phyloP scores from a whole-genome alignment of 2,329 filamentous ascomycete genomes.

The Diplodia sapinea region DNA sequence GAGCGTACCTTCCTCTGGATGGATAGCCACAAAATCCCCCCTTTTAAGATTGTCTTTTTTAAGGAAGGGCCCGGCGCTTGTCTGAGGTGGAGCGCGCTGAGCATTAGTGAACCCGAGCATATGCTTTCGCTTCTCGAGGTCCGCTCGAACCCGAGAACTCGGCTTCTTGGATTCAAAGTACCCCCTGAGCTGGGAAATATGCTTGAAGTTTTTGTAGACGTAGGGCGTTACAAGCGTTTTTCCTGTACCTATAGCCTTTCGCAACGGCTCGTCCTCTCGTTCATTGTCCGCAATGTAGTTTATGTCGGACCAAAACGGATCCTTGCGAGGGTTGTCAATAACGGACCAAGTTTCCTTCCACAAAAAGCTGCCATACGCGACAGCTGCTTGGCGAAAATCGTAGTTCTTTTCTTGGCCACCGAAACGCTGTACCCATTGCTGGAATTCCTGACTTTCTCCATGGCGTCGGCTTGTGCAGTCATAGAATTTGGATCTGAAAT shows the following conservation, averaged over 20 bases:
- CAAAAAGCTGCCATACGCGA: conserved; percentile 67
- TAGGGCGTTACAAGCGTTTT: conserved; percentile 74
- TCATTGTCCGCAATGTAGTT: background rate
- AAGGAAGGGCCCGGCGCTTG: background rate
- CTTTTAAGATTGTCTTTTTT: background rate
- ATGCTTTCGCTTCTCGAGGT: background rate
- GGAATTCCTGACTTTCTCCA: conserved; percentile 49
- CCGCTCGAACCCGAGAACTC: background rate
- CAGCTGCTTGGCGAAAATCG: conserved; percentile 69
- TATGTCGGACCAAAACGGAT: conserved; percentile 60
- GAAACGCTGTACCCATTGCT: conserved; percentile 61
- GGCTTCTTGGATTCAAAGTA: background rate
- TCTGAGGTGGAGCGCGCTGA: background rate
- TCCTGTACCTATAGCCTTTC: conserved; percentile 31
- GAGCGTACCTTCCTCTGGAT: conserved; percentile 55
- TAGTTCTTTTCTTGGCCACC: conserved; percentile 37
- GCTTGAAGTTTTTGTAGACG: conserved; percentile 66
- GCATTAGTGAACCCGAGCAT: conserved; percentile 1
- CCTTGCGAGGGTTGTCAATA: conserved; percentile 42
- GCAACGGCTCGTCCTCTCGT: conserved; percentile 6
- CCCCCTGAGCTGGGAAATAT: conserved; percentile 55
- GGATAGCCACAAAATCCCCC: conserved; percentile 59
- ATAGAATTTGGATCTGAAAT: conserved; percentile 65
- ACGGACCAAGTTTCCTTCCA: conserved; percentile 67
- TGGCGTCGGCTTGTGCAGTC: conserved; percentile 62